Percentiles rank a stretch among this genome's conserved stretches.
Evolutionary conservation across 2,329 filamentous ascomycete species (phyloP).

Genomic region (Samsoniella hepiali): DNA sequence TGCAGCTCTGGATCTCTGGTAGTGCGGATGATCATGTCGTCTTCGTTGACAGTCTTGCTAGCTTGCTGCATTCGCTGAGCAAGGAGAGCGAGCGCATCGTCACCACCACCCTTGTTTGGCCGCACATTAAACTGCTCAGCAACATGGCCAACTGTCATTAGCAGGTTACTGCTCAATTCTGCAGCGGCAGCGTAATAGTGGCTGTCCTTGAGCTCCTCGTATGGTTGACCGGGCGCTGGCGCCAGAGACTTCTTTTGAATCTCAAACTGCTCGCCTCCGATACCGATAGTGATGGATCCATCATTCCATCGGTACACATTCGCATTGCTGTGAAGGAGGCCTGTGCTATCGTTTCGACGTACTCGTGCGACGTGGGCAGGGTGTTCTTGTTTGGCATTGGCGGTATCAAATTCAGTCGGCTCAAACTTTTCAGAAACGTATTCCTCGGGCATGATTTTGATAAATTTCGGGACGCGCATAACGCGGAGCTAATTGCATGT

Average conservation of each 20-base stretch:
- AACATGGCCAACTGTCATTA: conserved; percentile 73
- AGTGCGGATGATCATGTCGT: conserved; percentile 66
- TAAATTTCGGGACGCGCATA: conserved; percentile 68
- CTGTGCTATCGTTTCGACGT: conserved; percentile 63
- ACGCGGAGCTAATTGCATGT: conserved; percentile 55
- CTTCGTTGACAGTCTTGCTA: conserved; percentile 52
- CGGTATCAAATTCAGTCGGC: conserved; percentile 53
- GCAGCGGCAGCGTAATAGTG: conserved; percentile 75
- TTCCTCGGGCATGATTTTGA: conserved; percentile 64
- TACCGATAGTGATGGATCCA: conserved; percentile 70
- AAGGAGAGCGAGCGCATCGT: conserved; percentile 67
- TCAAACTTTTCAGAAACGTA: conserved; percentile 66
- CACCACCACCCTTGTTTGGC: conserved; percentile 64
- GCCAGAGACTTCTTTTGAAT: conserved; percentile 68
- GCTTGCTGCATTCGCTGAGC: conserved; percentile 65
- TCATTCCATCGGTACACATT: conserved; percentile 76
- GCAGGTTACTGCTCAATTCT: conserved; percentile 62
- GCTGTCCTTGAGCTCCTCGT: conserved; percentile 65
- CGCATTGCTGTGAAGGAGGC: conserved; percentile 69
- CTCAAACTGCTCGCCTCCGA: conserved; percentile 74
- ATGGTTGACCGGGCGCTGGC: conserved; percentile 56
- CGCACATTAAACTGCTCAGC: conserved; percentile 68
- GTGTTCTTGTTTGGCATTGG: conserved; percentile 52
- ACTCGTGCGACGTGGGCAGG: conserved; percentile 66
- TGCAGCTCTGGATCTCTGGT: conserved; percentile 72